Percentiles rank a stretch among this genome's conserved stretches.
Conservation (phyloP, 1,284 basidiomycete genomes). For the Apiotrichum siamense region DNA sequence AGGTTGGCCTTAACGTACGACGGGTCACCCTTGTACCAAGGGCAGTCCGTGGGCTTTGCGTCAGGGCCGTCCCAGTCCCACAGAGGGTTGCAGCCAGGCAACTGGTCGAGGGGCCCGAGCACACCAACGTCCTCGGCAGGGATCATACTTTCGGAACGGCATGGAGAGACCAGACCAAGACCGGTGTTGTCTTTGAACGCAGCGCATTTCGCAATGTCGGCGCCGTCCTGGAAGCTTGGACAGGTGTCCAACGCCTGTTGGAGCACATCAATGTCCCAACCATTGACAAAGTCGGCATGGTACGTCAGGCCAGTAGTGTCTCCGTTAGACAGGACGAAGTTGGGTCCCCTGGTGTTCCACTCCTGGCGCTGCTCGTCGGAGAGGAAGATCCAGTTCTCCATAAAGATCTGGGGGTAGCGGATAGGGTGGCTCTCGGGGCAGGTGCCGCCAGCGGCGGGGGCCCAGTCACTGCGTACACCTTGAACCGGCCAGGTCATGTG, state of each 20-base stretch:
- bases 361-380: not conserved
- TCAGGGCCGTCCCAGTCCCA: constrained; percentile 11
- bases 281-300: constrained; percentile 15
- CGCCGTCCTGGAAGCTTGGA: not conserved
- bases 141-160: constrained; percentile 10
- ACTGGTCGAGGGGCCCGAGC: constrained; percentile 13
- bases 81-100: constrained; percentile 10
- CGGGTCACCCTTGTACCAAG: constrained; percentile 2
- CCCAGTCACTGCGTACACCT: not conserved
- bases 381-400: constrained; percentile 6
- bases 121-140: constrained; percentile 20
- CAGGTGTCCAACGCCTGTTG: not conserved
- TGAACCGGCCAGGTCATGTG: constrained; percentile 40
- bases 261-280: constrained; percentile 8
- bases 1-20: constrained; percentile 8
- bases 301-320: constrained; percentile 8
- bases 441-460: too few relatives aligned
- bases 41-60: constrained; percentile 1
- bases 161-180: not conserved
- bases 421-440: constrained; percentile 16
- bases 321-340: constrained; percentile 12
- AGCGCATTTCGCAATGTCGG: not conserved
- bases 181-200: not conserved
- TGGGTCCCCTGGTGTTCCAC: constrained; percentile 3
- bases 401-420: constrained; percentile 9